Evolutionary conservation across 1,284 basidiomycete genomes (phyloP).

Genomic region (Apiotrichum veenhuisii): DNA sequence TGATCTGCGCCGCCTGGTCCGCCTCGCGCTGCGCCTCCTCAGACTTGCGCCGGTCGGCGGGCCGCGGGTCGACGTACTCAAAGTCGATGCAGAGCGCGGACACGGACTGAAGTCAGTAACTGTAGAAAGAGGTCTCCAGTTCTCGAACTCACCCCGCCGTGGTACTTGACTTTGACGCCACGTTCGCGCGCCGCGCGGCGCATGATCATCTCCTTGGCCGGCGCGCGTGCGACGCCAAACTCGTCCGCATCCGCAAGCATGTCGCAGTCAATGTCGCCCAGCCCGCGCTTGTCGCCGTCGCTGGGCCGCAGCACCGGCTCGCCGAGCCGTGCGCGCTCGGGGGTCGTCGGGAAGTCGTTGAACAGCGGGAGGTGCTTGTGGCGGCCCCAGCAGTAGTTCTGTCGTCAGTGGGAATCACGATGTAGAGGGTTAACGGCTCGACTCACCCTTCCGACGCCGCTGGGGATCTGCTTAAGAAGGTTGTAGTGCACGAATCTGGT

Average conservation of each 20-base stretch:
- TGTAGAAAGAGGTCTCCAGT: background rate
- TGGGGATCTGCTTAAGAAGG: constrained; percentile 52
- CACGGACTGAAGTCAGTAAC: background rate
- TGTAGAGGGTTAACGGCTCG: too few relatives aligned
- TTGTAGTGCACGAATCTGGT: constrained; percentile 52
- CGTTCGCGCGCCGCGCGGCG: constrained; percentile 46
- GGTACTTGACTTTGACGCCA: constrained; percentile 45
- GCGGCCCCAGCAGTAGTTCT: constrained; percentile 48
- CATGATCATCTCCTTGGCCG: constrained; percentile 39
- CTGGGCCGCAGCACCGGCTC: constrained; percentile 21
- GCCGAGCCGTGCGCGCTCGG: constrained; percentile 32
- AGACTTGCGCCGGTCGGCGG: constrained; percentile 12
- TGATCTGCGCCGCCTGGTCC: background rate
- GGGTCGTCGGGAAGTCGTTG: constrained; percentile 33
- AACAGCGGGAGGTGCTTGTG: constrained; percentile 48
- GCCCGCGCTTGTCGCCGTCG: constrained; percentile 32
- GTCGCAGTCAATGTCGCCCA: constrained; percentile 50
- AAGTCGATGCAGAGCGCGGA: constrained; percentile 35
- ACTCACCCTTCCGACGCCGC: constrained; percentile 34
- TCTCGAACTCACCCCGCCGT: constrained; percentile 38
- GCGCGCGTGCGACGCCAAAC: constrained; percentile 40
- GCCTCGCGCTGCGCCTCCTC: constrained; percentile 6
- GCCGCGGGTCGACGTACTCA: constrained; percentile 39
- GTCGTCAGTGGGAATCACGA: background rate
- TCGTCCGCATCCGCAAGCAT: constrained; percentile 52